phyloP scores from a whole-genome alignment of 148 eudicot species.

The Diospyros kaki region DNA sequence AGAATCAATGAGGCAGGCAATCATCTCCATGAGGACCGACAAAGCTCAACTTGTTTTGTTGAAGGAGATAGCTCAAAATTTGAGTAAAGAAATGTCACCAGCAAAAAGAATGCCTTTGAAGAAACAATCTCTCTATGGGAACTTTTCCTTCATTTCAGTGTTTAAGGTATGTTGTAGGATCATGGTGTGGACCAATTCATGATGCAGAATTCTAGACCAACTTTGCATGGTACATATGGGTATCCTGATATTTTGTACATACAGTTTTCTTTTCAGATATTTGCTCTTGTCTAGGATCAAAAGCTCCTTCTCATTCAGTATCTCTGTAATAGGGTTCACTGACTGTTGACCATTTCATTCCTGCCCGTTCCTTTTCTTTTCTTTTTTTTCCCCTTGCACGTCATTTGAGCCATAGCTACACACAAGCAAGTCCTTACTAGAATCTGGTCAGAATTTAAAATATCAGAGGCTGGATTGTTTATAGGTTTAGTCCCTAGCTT shows the following conservation, averaged over 20 bases:
- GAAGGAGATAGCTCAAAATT: conserved; percentile 91
- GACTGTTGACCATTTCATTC: not conserved
- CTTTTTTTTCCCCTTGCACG: not conserved
- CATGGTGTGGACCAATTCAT: not conserved
- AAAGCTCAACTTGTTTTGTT: conserved; percentile 86
- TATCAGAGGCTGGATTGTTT: not conserved
- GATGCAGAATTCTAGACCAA: not conserved
- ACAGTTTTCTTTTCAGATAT: too few species aligned
- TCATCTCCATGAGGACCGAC: conserved; percentile 85
- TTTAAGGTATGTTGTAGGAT: conserved; percentile 55
- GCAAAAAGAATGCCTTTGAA: conserved; percentile 45
- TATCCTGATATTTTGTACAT: not conserved
- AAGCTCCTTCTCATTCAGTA: not conserved
- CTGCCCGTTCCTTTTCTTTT: not conserved
- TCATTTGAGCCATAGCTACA: too few species aligned
- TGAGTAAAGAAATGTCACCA: conserved; percentile 79
- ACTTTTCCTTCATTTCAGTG: conserved; percentile 50
- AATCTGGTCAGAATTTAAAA: not conserved
- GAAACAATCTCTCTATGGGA: conserved; percentile 41
- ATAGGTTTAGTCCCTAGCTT: not conserved
- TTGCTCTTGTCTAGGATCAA: not conserved
- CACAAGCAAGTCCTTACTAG: too few species aligned
- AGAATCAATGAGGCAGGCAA: conserved; percentile 86
- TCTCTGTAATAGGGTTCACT: not conserved
- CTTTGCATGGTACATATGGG: not conserved